Evolutionary conservation across 1,284 basidiomycete species (phyloP).

Genomic region (Cryptococcus depauperatus): DNA sequence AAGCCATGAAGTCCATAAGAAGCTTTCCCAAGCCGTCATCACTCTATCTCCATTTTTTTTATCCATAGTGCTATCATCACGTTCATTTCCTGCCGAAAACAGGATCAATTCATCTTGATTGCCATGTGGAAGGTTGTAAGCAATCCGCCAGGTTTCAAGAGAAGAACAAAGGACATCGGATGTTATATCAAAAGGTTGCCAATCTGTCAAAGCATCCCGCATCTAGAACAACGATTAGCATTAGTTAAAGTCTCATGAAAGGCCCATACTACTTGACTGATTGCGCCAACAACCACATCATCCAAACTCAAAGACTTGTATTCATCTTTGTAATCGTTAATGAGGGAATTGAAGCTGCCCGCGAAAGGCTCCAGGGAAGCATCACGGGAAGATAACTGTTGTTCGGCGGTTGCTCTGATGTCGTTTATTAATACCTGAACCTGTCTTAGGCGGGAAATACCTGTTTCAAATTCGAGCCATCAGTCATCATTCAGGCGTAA

Average conservation of each 20-base stretch:
- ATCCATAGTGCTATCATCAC: background rate
- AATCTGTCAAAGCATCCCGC: conserved; percentile 23
- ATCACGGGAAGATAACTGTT: conserved; percentile 53
- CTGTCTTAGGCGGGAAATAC: conserved; percentile 65
- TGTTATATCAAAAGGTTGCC: conserved; percentile 37
- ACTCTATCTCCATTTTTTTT: conserved; percentile 21
- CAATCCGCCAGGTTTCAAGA: conserved; percentile 42
- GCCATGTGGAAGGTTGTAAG: conserved; percentile 26
- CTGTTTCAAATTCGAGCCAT: no score
- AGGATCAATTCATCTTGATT: conserved; percentile 7
- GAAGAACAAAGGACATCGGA: conserved; percentile 30
- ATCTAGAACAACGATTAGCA: conserved; percentile 12
- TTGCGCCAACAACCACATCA: conserved; percentile 83
- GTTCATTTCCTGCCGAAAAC: background rate
- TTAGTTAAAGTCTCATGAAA: background rate
- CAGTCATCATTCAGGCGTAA: background rate
- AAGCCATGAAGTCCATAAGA: conserved; percentile 91
- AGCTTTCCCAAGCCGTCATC: conserved; percentile 93
- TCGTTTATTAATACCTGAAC: conserved; percentile 64
- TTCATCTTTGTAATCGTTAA: conserved; percentile 64
- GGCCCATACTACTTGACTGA: conserved; percentile 61
- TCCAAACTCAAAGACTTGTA: conserved; percentile 74
- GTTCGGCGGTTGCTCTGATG: conserved; percentile 58
- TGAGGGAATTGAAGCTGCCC: conserved; percentile 60
- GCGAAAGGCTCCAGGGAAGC: conserved; percentile 63